Conservation (phyloP, 495 filamentous ascomycete genomes). For the Corynascus novoguineensis region DNA sequence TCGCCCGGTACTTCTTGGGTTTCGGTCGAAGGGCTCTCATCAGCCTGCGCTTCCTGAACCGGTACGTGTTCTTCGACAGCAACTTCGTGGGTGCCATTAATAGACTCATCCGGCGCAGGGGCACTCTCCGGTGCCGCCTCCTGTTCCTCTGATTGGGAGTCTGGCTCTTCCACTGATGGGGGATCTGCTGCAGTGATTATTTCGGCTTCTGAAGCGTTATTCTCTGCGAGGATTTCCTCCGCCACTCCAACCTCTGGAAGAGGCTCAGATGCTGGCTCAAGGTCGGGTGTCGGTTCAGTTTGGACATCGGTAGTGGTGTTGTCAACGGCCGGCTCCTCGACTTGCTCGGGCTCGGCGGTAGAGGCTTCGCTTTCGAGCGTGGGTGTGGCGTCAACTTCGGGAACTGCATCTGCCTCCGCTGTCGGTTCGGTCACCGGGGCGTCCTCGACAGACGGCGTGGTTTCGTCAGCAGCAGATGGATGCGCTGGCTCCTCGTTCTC, state of each 20-base stretch:
- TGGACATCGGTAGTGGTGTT: slow-evolving; percentile 11
- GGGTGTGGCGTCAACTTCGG: background rate
- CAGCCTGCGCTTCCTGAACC: background rate
- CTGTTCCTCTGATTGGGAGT: background rate
- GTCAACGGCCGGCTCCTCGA: background rate
- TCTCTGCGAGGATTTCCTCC: background rate
- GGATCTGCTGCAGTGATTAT: too few species aligned
- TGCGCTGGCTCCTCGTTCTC: background rate
- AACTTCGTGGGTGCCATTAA: background rate
- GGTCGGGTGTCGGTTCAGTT: slow-evolving; percentile 2
- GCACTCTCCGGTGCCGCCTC: too few species aligned
- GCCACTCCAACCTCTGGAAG: background rate
- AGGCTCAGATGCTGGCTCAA: background rate
- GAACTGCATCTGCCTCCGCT: background rate
- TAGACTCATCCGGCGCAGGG: too few species aligned
- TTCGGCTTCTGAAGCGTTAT: background rate
- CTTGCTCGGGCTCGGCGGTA: background rate
- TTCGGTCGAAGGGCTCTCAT: background rate
- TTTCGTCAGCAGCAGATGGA: too few species aligned
- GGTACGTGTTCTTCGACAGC: background rate
- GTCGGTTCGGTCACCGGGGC: background rate
- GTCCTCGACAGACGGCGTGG: background rate
- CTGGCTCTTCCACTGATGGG: too few species aligned
- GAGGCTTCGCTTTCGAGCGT: background rate
- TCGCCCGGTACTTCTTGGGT: background rate